Conservation (phyloP, 768 basidiomycete species). For the Gautieria morchelliformis region DNA sequence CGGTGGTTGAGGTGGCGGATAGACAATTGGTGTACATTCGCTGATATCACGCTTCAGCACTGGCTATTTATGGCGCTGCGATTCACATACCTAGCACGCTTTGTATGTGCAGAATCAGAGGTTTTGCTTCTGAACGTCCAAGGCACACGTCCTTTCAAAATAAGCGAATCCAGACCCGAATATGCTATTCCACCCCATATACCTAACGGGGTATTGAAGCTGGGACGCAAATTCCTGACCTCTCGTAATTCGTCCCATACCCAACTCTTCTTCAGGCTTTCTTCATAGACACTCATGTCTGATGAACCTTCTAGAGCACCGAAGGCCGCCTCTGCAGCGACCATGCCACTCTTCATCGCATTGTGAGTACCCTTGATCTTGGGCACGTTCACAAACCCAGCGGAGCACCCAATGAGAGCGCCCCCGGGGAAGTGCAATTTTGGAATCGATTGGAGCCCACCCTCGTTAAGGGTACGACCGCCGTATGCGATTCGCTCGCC, state of each 20-base stretch:
- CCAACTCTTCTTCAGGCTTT: conserved; percentile 66
- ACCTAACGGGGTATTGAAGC: conserved; percentile 73
- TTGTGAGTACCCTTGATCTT: conserved; percentile 99
- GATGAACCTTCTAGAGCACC: conserved; percentile 39
- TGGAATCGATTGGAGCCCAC: conserved; percentile 87
- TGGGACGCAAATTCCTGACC: conserved; percentile 85
- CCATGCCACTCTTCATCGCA: conserved; percentile 98
- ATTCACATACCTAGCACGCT: conserved; percentile 38
- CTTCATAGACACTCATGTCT: conserved; percentile 70
- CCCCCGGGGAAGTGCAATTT: conserved; percentile 87
- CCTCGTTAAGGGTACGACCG: conserved; percentile 84
- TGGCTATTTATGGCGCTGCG: not conserved
- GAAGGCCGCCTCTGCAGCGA: conserved; percentile 85
- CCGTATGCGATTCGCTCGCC: conserved; percentile 83
- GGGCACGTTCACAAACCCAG: conserved; percentile 91
- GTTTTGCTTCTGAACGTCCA: conserved; percentile 80
- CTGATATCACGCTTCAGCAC: conserved; percentile 16
- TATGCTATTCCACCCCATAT: conserved; percentile 83
- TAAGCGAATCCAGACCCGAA: conserved; percentile 77
- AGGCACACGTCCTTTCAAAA: conserved; percentile 77
- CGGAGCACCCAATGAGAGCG: conserved; percentile 89
- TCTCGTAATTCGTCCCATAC: conserved; percentile 79
- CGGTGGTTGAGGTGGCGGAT: conserved; percentile 81
- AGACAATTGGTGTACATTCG: conserved; percentile 65
- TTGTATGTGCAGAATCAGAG: conserved; percentile 65